phyloP scores from a whole-genome alignment of 2,329 filamentous ascomycete species.

The Pyrenophora teres region DNA sequence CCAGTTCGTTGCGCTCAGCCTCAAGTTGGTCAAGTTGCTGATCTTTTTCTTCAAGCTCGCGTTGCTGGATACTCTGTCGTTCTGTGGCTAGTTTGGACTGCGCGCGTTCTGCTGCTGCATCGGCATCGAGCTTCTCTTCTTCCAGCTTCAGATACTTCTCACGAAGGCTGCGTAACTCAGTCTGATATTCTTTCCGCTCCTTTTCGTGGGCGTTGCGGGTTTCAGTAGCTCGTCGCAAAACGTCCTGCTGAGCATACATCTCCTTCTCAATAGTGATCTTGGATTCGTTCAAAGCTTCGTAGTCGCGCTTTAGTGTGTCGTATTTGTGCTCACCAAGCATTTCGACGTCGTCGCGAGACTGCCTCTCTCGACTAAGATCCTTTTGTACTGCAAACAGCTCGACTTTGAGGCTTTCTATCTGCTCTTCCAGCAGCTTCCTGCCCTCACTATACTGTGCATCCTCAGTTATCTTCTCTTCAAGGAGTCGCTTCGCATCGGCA shows the following conservation, averaged over 20 bases:
- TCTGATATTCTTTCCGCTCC: slow-evolving; percentile 86
- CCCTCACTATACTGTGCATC: slow-evolving; percentile 82
- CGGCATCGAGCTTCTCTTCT: slow-evolving; percentile 81
- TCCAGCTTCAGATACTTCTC: slow-evolving; percentile 84
- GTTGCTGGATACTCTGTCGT: slow-evolving; percentile 74
- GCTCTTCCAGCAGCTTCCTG: slow-evolving; percentile 79
- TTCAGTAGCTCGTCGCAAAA: slow-evolving; percentile 82
- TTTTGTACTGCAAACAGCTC: slow-evolving; percentile 84
- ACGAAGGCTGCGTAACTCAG: slow-evolving; percentile 80
- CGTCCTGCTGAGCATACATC: slow-evolving; percentile 93
- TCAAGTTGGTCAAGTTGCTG: slow-evolving; percentile 79
- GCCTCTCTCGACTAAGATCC: slow-evolving; percentile 86
- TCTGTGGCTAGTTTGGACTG: slow-evolving; percentile 80
- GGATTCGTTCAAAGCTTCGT: slow-evolving; percentile 82
- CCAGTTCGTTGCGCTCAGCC: slow-evolving; percentile 75
- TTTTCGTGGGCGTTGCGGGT: slow-evolving; percentile 78
- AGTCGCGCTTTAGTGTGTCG: slow-evolving; percentile 80
- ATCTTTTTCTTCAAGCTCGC: slow-evolving; percentile 79
- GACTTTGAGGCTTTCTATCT: slow-evolving; percentile 84
- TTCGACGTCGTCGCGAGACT: slow-evolving; percentile 92
- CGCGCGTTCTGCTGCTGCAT: slow-evolving; percentile 77
- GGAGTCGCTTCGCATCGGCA: slow-evolving; percentile 80
- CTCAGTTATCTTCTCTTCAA: slow-evolving; percentile 87
- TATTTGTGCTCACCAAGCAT: slow-evolving; percentile 89
- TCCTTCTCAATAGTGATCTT: slow-evolving; percentile 99